phyloP scores from a whole-genome alignment of 805 yeast genomes.

The Candida nitratophila region DNA sequence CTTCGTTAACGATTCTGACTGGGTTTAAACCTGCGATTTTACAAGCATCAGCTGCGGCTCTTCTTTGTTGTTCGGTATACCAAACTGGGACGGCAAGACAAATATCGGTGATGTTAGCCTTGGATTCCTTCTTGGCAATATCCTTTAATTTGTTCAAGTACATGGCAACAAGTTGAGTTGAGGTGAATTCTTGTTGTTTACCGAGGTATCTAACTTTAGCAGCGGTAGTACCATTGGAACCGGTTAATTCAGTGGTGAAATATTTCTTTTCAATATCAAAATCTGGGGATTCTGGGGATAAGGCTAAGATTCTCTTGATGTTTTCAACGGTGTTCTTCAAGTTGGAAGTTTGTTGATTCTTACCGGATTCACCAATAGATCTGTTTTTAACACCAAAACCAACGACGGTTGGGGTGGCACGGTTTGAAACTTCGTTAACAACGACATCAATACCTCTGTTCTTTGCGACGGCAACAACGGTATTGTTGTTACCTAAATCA shows the following conservation, averaged over 20 bases:
- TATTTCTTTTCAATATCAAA: slow-evolving; percentile 66
- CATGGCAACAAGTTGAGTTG: slow-evolving; percentile 93
- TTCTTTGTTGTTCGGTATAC: slow-evolving; percentile 96
- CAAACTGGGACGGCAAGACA: slow-evolving; percentile 94
- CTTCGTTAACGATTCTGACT: slow-evolving; percentile 94
- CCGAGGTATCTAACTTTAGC: slow-evolving; percentile 83
- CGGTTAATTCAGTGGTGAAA: slow-evolving; percentile 65
- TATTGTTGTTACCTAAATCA: slow-evolving; percentile 92
- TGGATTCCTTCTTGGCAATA: slow-evolving; percentile 75
- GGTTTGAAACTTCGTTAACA: slow-evolving; percentile 97
- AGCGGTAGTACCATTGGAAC: slow-evolving; percentile 69
- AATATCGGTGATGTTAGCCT: slow-evolving; percentile 75
- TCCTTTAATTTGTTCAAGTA: slow-evolving; percentile 85
- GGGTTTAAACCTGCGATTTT: slow-evolving; percentile 96
- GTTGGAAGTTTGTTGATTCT: slow-evolving; percentile 94
- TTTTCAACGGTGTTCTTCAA: slow-evolving; percentile 94
- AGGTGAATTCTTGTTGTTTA: slow-evolving; percentile 68
- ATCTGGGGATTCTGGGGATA: slow-evolving; percentile 68
- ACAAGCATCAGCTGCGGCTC: slow-evolving; percentile 93
- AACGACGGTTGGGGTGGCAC: slow-evolving; percentile 83
- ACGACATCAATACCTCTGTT: slow-evolving; percentile 98
- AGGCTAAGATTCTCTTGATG: slow-evolving; percentile 87
- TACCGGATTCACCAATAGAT: slow-evolving; percentile 91
- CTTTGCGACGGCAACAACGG: slow-evolving; percentile 94
- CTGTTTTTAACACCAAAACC: slow-evolving; percentile 90